Conservation (phyloP, 257 asterid genomes). For the Solanum okadae region DNA sequence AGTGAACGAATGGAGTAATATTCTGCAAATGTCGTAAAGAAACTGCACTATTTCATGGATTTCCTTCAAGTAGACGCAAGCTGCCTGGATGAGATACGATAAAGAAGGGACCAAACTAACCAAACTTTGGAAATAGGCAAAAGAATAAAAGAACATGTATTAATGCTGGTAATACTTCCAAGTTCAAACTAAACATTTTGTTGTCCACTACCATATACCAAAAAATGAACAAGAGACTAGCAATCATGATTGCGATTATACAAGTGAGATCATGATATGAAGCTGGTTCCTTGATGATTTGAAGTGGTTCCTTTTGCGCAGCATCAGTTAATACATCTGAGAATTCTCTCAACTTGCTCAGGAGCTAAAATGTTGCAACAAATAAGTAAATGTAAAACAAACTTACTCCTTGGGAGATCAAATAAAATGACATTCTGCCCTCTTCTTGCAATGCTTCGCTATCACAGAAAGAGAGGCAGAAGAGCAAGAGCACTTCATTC, state of each 20-base stretch:
- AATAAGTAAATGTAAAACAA: not conserved
- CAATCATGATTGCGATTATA: not conserved
- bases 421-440: not conserved
- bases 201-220: not conserved
- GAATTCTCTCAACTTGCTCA: not conserved
- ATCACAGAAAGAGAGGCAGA: not conserved
- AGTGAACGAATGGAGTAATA: not conserved
- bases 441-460: not conserved
- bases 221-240: not conserved
- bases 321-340: not conserved
- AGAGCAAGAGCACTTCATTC: not conserved
- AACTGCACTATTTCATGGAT: not conserved
- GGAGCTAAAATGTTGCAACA: not conserved
- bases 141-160: not conserved
- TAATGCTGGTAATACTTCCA: not conserved
- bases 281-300: not conserved
- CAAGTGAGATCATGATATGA: not conserved
- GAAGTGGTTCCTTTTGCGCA: not conserved
- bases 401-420: not conserved
- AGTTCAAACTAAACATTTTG: not conserved
- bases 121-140: not conserved
- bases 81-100: not conserved
- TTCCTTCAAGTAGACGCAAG: not conserved
- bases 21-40: not conserved
- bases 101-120: not conserved